phyloP scores from a whole-genome alignment of 108 stramenopile species.

The Cyclostephanos tholiformis region DNA sequence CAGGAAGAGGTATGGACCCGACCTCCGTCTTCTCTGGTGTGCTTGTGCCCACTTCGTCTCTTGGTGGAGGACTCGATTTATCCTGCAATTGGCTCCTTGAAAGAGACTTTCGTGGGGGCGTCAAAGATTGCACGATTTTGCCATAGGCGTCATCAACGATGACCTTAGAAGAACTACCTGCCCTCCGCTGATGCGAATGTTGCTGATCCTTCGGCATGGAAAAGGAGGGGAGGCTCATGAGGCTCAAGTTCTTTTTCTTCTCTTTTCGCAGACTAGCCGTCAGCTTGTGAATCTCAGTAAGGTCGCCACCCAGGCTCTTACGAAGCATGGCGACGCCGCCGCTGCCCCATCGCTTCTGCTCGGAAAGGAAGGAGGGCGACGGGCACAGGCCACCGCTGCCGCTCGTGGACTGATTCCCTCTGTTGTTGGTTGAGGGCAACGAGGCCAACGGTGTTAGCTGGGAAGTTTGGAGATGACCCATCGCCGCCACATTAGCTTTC shows the following conservation, averaged over 20 bases:
- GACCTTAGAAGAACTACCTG: background rate
- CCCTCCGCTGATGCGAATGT: background rate
- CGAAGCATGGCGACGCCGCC: constrained; percentile 4
- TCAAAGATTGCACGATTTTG: background rate
- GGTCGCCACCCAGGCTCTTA: constrained; percentile 40
- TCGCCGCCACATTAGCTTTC: too few species aligned
- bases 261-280: constrained; percentile 44
- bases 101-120: constrained; percentile 7
- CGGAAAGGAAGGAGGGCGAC: constrained; percentile 41
- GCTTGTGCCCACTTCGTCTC: constrained; percentile 14
- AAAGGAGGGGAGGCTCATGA: constrained; percentile 28
- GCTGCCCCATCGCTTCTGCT: constrained; percentile 28
- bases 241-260: constrained; percentile 7
- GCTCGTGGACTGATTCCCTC: background rate
- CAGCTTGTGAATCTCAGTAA: constrained; percentile 40
- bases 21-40: background rate
- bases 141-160: background rate
- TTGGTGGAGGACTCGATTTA: constrained; percentile 23
- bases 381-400: constrained; percentile 32
- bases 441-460: constrained; percentile 3
- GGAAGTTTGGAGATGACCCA: background rate
- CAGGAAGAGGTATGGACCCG: background rate
- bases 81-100: constrained; percentile 5
- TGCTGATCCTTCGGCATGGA: constrained; percentile 7
- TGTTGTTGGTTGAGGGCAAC: background rate